Base-by-base conservation (phyloP, 768 basidiomycete species). In the Tylopilus plumbeoviolaceoides region DNA sequence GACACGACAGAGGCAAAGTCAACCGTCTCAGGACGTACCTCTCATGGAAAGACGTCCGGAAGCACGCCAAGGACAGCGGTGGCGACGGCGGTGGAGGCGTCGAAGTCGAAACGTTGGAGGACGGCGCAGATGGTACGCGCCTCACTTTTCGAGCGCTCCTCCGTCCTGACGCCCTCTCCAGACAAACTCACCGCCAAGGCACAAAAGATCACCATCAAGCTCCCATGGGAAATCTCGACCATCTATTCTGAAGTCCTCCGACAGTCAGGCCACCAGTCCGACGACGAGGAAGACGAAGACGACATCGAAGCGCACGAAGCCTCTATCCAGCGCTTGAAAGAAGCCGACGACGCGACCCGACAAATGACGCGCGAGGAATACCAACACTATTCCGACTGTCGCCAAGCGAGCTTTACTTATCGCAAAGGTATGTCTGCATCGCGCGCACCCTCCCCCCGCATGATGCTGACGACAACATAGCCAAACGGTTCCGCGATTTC, bases 361-460 rank as follows among this genome's bases (percentile, higher is more conserved):
- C 84, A 91, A 71, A 98, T 98, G 95, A 95, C 93, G 8, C 80
- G 90, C 61, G 95, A 98, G 67, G 92, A 98, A 63, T 98, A 98
- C 67, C 89, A 95, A 54, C 93, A 94, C 65, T 97, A 97, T 66
- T 94, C 94, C 4, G 93, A 95, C 67, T 97, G 94, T 72, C 82
- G 95, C 53, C 95, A 97, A 68, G 95, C 95, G 0, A 91, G 91
- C 15, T 98, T 98, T 69, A 97, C 95, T 1, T 97, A 95, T 68
- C 85, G 94, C 49, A 98, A 98, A 85, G 88, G 94, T 91, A 42
- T 30, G 73, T 69, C 2, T 8, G 30, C 30, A 11, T 30, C 10
- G 23, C 17, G n/a, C 17, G 0, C 7, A 5, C 7, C 17, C 35
- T 17, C 38, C n/a, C 8, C 17, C n/a, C 17, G n/a, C n/a, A n/a